Percentiles rank a stretch among this genome's conserved stretches.
These are phyloP conservation scores for Nicotiana rustica DNA, from an alignment of 305 asterid species.

Conservation along the genomic window DNA sequence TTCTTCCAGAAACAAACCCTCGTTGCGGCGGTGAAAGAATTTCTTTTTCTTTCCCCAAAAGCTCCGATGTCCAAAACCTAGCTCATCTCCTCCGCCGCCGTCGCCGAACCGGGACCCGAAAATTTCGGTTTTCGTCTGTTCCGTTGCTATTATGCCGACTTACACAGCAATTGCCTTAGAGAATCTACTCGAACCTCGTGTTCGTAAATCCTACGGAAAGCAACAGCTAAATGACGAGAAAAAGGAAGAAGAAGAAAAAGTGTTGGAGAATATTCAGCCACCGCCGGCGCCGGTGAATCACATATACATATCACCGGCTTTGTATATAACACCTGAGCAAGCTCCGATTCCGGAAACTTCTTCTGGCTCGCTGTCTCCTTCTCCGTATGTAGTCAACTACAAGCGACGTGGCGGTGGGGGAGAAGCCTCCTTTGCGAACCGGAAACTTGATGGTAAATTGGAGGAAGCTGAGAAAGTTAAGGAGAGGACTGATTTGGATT, in stretches of 20 bases:
- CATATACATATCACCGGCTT: constrained; percentile 71
- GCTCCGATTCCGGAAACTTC: constrained; percentile 62
- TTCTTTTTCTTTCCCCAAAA: not conserved
- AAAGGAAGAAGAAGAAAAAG: not conserved
- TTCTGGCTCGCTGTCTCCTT: constrained; percentile 62
- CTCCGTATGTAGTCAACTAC: constrained; percentile 78
- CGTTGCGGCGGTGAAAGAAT: constrained; percentile 30
- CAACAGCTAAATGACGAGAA: constrained; percentile 8
- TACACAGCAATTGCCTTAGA: constrained; percentile 62
- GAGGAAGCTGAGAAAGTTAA: constrained; percentile 33
- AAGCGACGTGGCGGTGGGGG: constrained; percentile 71
- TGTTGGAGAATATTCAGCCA: constrained; percentile 27
- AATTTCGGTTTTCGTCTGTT: not conserved
- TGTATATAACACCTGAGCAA: constrained; percentile 75
- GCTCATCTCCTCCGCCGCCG: not conserved
- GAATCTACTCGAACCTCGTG: constrained; percentile 63
- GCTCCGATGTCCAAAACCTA: constrained; percentile 32
- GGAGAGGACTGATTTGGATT: constrained; percentile 40
- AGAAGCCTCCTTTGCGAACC: constrained; percentile 34
- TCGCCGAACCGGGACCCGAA: constrained; percentile 31
- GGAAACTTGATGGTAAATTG: constrained; percentile 38
- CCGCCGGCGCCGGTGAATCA: constrained; percentile 53
- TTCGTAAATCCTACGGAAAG: constrained; percentile 49
- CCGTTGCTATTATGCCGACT: constrained; percentile 59
- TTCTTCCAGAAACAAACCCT: constrained; percentile 11